Base-by-base conservation (phyloP, 805 yeast species). In the Spathaspora sp. region DNA sequence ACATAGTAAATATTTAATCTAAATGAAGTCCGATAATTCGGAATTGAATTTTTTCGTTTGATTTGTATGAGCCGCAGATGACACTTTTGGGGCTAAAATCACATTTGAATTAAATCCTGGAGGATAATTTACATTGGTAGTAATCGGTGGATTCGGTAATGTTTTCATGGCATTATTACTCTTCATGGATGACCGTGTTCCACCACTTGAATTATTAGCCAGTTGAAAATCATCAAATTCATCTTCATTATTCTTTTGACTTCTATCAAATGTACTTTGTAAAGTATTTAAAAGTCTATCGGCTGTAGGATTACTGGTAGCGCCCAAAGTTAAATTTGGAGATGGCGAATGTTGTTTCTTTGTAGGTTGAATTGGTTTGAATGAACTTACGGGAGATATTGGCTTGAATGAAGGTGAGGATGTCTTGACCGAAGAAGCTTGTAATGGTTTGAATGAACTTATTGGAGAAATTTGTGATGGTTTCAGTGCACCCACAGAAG, bases 41-140 rank as follows among this genome's bases (percentile, higher is more conserved):
- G 50, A 47, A 48, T 16, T 19, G 40, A 42, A 28, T 40, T 42
- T 35, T 17, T 49, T 18, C 11, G 18, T 12, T 14, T 50, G 40
- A 14, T 17, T 11, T 18, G 5, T 20, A 8, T 18, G 17, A 3
- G 19, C 12, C 17, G 16, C 40, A 28, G 42, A 14, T 35, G 45
- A 23, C 6, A 23, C 26, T 14, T 23, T 58, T 56, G 2, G 73
- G 72, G 69, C 60, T 44, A 68, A 57, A 9, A 66, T 62, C 55
- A 62, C 44, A 35, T 56, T 52, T 5, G 68, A 55, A 44, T 62
- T 55, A 49, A 66, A 69, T 1, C 75, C 75, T 0, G 75, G 75
- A 1, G 75, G 75, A 39, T 57, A 62, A 26, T 57, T 64, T 9
- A 58, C 42, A n/a, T 17, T 26, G 17, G 45, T 29, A 14, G 19